A percentile compares a stretch with the other conserved stretches of the same genome.
Conservation (phyloP, 1,284 basidiomycete genomes). For the Puccinia coronata region DNA sequence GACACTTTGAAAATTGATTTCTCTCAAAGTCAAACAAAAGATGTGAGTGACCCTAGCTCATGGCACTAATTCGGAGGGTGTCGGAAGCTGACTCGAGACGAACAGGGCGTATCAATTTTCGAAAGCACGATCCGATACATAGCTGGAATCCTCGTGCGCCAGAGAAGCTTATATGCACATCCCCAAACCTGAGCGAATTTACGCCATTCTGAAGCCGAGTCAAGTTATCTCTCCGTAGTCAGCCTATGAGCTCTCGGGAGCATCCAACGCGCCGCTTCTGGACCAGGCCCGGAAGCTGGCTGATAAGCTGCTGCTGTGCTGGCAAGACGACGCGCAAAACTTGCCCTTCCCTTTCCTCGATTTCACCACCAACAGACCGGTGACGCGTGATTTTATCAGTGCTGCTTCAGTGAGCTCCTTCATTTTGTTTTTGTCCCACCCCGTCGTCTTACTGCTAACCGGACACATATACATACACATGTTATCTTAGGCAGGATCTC, state of each 20-base stretch:
- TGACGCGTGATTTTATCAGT: constrained; percentile 10
- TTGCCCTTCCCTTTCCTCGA: constrained; percentile 25
- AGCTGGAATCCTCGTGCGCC: constrained; percentile 35
- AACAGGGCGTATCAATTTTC: constrained; percentile 35
- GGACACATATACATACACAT: too few relatives aligned
- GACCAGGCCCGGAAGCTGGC: constrained; percentile 38
- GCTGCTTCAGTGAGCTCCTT: constrained; percentile 29
- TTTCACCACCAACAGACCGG: constrained; percentile 20
- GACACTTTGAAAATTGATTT: constrained; percentile 48
- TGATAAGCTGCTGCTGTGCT: constrained; percentile 31
- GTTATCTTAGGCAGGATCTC: constrained; percentile 41
- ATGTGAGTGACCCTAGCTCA: background rate
- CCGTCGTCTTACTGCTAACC: too few relatives aligned
- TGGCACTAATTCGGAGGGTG: background rate
- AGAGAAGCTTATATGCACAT: background rate
- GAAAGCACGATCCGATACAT: constrained; percentile 47
- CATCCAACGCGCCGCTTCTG: constrained; percentile 30
- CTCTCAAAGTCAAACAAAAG: constrained; percentile 23
- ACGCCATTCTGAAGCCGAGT: background rate
- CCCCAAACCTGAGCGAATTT: background rate
- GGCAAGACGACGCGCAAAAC: constrained; percentile 38
- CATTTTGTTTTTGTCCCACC: too few relatives aligned
- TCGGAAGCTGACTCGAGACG: background rate
- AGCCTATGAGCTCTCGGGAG: constrained; percentile 46
- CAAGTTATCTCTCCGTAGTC: constrained; percentile 25